phyloP scores from a whole-genome alignment of 202 grass and related monocot genomes.

The Carex arenaria region DNA sequence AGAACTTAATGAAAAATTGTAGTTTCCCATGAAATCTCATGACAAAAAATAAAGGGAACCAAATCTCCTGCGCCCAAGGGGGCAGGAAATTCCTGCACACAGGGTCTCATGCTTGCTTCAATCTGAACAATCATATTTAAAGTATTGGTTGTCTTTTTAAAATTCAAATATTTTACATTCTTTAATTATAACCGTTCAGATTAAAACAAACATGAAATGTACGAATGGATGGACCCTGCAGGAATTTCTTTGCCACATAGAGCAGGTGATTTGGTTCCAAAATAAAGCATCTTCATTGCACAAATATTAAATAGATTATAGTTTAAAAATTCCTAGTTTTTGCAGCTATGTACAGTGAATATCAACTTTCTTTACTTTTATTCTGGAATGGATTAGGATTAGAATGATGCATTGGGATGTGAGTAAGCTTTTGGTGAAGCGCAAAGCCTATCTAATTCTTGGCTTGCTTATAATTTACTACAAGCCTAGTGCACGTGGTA shows the following conservation, averaged over 20 bases:
- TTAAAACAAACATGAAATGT: too few species aligned
- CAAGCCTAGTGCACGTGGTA: constrained; percentile 23
- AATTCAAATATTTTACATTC: too few species aligned
- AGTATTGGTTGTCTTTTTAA: too few species aligned
- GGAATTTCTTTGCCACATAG: too few species aligned
- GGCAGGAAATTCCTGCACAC: too few species aligned
- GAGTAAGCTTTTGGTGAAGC: not conserved
- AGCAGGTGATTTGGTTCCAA: too few species aligned
- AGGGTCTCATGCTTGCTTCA: too few species aligned
- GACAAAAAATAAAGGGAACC: not conserved
- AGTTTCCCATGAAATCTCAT: not conserved
- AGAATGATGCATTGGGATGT: not conserved
- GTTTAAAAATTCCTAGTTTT: not conserved
- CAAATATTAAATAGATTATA: not conserved
- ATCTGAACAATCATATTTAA: too few species aligned
- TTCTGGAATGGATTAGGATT: constrained; percentile 1
- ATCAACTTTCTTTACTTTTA: not conserved
- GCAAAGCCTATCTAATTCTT: constrained; percentile 13
- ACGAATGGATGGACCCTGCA: too few species aligned
- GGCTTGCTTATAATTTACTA: constrained; percentile 11
- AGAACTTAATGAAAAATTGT: not conserved
- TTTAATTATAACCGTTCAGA: too few species aligned
- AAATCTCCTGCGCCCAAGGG: too few species aligned
- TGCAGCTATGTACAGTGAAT: not conserved
- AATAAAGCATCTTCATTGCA: not conserved